Evolutionary conservation across 2,329 filamentous ascomycete genomes (phyloP), one percentile per base, ranked within the genome.

Genomic region (Decorospora gaudefroyi): DNA sequence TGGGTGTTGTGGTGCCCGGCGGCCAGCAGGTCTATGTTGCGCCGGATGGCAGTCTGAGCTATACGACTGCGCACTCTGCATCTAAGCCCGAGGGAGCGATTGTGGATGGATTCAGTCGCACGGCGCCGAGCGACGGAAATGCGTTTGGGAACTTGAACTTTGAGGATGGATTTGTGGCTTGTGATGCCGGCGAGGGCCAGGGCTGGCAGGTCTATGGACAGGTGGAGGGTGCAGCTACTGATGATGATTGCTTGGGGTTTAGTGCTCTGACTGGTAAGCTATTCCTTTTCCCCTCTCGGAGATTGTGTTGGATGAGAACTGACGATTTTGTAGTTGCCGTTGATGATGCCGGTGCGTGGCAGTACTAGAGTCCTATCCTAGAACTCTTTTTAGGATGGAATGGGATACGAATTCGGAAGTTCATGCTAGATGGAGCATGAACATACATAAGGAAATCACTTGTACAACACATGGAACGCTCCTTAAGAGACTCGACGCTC

Each of bases 1-100:
- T 80, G 59, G 67, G 72, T 22, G 76, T 81, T 21, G 61, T 75
- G 19, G 83, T 85, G 4, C 82, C 83, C 4, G 83, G 83, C 18
- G 84, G 84, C 17, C 83, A 87, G 57, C 68, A 75, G 44, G 66
- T 85, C 55, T 87, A 81, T 64, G 74, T 86, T 43, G 72, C 69
- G 3, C 71, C 76, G 3, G 65, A 74, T 17, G 84, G 83, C 4
- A 70, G 74, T 7, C 64, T 87, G 43, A 72, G 74, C 41, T 86
- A 80, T 69, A 81, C 81, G 0, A 50, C 59, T 13, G 74, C 82
- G 0, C 81, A 85, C 69, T 83, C 80, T 0, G 68, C 65, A 2
- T 69, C 59, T 42, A 76, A 78, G 4, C 81, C 82, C 0, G 49
- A 66, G 0, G 82, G 80, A 7, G 76, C 80, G 6, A 64, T 75